Conservation (phyloP, 1,284 basidiomycete species). For the Ceratobasidium sp. region DNA sequence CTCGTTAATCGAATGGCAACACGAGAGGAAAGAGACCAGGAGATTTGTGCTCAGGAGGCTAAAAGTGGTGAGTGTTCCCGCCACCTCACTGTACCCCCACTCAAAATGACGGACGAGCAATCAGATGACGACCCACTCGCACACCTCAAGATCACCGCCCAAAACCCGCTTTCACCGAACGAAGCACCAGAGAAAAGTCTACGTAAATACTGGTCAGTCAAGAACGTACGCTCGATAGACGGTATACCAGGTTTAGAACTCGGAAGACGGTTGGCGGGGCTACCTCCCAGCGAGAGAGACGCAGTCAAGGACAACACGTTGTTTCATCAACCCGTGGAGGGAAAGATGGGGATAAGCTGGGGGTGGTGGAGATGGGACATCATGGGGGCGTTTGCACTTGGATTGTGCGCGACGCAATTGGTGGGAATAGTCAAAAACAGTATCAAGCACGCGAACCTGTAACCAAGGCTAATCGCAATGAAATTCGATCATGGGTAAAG, state of each 20-base stretch:
- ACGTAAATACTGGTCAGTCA: constrained; percentile 63
- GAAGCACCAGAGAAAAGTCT: constrained; percentile 56
- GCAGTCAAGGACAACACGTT: constrained; percentile 17
- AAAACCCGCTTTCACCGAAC: constrained; percentile 15
- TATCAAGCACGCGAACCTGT: too few species aligned
- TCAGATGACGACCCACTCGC: constrained; percentile 38
- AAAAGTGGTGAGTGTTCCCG: constrained; percentile 13
- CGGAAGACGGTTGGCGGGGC: constrained; percentile 21
- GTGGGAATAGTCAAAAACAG: constrained; percentile 13
- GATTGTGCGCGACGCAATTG: constrained; percentile 20
- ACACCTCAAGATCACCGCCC: constrained; percentile 15
- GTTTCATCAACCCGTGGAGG: constrained; percentile 32
- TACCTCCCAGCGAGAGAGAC: constrained; percentile 27
- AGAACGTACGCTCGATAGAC: constrained; percentile 66
- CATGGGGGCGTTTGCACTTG: constrained; percentile 32
- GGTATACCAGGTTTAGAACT: constrained; percentile 54
- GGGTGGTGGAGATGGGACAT: neutral
- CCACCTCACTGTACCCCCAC: neutral
- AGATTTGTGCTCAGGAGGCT: neutral
- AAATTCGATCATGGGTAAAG: constrained; percentile 13
- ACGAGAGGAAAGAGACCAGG: constrained; percentile 54
- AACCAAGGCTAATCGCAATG: neutral
- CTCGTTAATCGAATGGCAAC: constrained; percentile 58
- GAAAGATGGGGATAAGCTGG: neutral
- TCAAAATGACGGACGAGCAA: neutral